Percentiles rank a stretch among this genome's conserved stretches.
These are phyloP conservation scores for Sporobolomyces roseus DNA, from an alignment of 768 basidiomycete genomes.

Conservation along the genomic window DNA sequence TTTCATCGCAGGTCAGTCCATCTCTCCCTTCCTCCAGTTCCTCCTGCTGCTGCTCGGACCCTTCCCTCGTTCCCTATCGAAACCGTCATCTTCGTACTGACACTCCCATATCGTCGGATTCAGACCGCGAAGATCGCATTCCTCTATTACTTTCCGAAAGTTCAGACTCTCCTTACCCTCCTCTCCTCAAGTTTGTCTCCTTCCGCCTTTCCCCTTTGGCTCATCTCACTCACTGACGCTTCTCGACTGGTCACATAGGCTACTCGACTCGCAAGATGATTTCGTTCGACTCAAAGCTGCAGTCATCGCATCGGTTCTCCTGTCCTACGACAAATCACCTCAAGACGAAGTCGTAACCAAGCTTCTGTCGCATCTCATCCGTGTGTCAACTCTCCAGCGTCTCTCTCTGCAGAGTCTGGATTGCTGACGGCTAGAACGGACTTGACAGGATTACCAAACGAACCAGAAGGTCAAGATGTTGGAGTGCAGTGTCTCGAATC, in stretches of 20 bases:
- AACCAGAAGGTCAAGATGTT: slow-evolving; percentile 65
- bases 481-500: slow-evolving; percentile 87
- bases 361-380: slow-evolving; percentile 62
- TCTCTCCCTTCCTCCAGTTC: not conserved
- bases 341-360: slow-evolving; percentile 57
- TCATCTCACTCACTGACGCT: not conserved
- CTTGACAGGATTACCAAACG: slow-evolving; percentile 52
- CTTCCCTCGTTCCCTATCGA: no score
- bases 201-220: not conserved
- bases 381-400: not conserved
- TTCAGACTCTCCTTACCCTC: slow-evolving; percentile 70
- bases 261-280: slow-evolving; percentile 80
- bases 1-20: slow-evolving; percentile 65
- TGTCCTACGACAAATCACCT: slow-evolving; percentile 56
- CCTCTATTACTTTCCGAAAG: slow-evolving; percentile 64
- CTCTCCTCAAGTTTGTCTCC: slow-evolving; percentile 63
- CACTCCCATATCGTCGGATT: not conserved
- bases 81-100: no score
- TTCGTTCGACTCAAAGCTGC: slow-evolving; percentile 88
- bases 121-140: slow-evolving; percentile 85
- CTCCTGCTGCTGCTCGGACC: not conserved
- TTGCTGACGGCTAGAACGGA: not conserved
- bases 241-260: slow-evolving; percentile 54
- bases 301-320: slow-evolving; percentile 79
- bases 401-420: not conserved